These are phyloP conservation scores for Escallonia rubra DNA, from an alignment of 129 eudicot genomes.

Conservation along the genomic window DNA sequence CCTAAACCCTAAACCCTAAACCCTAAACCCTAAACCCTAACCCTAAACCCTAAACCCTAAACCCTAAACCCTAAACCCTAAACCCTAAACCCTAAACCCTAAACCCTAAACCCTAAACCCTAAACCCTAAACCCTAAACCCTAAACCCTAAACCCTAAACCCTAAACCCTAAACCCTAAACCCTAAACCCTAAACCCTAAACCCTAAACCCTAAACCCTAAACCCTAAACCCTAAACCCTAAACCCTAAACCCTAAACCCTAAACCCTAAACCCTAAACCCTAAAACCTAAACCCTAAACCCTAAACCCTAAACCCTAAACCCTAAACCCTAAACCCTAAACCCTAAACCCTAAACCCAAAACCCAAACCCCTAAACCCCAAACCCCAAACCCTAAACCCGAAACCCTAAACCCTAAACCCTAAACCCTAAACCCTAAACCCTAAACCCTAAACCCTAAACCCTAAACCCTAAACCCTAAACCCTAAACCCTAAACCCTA, in stretches of 20 bases:
- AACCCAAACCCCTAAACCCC: slow-evolving; percentile 7
- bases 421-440: slow-evolving; percentile 1
- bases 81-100: no score
- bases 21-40: no score
- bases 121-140: no score
- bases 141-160: slow-evolving; percentile 18
- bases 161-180: slow-evolving; percentile 12
- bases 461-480: slow-evolving; percentile 2
- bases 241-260: slow-evolving; percentile 10
- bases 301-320: slow-evolving; percentile 21
- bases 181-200: slow-evolving; percentile 24
- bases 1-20: no score
- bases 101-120: no score
- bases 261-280: slow-evolving; percentile 25
- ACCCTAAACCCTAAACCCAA: slow-evolving; percentile 9
- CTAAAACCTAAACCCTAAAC: slow-evolving; percentile 13
- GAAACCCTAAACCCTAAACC: slow-evolving; percentile 1
- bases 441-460: slow-evolving; percentile 6
- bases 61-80: no score
- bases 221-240: slow-evolving; percentile 17
- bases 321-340: slow-evolving; percentile 23
- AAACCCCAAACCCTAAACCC: slow-evolving; percentile 10
- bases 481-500: slow-evolving; percentile 10
- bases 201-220: slow-evolving; percentile 22
- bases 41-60: no score